Conservation (phyloP, 208 protist species). For the Leishmania mexicana region DNA sequence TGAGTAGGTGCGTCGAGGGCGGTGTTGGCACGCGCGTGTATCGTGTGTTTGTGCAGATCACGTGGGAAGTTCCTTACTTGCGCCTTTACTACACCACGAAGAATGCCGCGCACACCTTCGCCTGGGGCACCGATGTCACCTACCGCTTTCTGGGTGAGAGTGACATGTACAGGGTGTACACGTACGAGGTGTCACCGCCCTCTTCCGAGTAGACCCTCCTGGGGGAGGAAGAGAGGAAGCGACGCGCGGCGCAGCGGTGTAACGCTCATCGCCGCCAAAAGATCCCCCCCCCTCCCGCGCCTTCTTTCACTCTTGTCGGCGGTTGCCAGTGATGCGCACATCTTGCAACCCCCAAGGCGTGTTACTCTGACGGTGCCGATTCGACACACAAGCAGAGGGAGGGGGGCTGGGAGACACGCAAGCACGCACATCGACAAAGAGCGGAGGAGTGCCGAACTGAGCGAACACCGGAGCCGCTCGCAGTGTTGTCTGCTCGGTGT, state of each 20-base stretch:
- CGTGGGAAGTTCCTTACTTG: slow-evolving; percentile 82
- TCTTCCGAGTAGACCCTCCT: not conserved
- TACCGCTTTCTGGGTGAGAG: slow-evolving; percentile 67
- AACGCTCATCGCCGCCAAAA: not conserved
- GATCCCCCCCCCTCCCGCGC: no score
- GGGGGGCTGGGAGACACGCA: not conserved
- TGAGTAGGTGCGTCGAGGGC: slow-evolving; percentile 48
- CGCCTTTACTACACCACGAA: slow-evolving; percentile 70
- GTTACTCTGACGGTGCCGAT: no score
- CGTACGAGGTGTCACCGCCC: slow-evolving; percentile 48
- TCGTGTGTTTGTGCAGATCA: slow-evolving; percentile 78
- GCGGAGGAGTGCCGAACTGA: not conserved
- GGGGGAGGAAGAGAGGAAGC: not conserved
- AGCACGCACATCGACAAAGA: not conserved
- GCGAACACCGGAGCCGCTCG: not conserved
- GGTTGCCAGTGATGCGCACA: not conserved
- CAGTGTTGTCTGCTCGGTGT: not conserved
- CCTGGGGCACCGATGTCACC: slow-evolving; percentile 58
- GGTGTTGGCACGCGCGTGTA: slow-evolving; percentile 12
- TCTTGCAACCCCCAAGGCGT: not conserved
- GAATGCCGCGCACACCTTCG: slow-evolving; percentile 42
- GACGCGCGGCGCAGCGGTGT: not conserved
- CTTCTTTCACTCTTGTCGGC: not conserved
- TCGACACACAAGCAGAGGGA: not conserved
- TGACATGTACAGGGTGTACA: slow-evolving; percentile 82